phyloP scores from a whole-genome alignment of 768 basidiomycete genomes.

The Floccularia luteovirens region DNA sequence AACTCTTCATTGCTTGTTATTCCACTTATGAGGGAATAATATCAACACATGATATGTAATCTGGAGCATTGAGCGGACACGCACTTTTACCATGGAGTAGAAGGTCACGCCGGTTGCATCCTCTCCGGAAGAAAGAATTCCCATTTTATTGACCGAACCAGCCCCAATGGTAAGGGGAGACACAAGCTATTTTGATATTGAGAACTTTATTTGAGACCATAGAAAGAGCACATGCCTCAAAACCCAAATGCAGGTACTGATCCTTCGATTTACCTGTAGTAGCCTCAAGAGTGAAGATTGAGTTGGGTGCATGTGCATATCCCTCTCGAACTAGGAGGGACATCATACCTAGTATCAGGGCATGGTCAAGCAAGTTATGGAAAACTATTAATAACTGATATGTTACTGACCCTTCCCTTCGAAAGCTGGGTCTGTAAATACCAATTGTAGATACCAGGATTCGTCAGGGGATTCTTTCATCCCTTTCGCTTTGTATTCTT shows the following conservation, averaged over 20 bases:
- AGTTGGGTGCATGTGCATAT: conserved; percentile 13
- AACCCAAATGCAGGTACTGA: conserved; percentile 21
- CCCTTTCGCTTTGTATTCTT: conserved; percentile 11
- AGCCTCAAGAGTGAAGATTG: conserved; percentile 18
- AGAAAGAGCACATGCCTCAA: conserved; percentile 12
- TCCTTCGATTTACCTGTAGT: conserved; percentile 18
- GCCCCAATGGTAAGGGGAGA: conserved; percentile 11
- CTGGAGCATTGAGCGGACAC: too few relatives aligned
- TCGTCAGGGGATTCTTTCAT: conserved; percentile 12
- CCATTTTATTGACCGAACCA: conserved; percentile 11
- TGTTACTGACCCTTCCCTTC: conserved; percentile 17
- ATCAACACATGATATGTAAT: too few relatives aligned
- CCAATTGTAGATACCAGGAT: conserved; percentile 21
- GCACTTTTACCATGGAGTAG: conserved; percentile 15
- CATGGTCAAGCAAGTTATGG: not conserved
- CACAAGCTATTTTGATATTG: conserved; percentile 6
- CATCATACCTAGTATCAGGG: conserved; percentile 14
- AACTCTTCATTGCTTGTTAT: too few relatives aligned
- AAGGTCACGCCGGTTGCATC: conserved; percentile 13
- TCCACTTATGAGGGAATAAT: too few relatives aligned
- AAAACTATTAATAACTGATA: not conserved
- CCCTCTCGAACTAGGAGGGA: conserved; percentile 20
- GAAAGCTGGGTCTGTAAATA: conserved; percentile 16
- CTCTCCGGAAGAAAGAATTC: conserved; percentile 10
- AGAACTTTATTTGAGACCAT: not conserved